Percentiles rank a stretch among this genome's conserved stretches.
Conservation (phyloP, 768 basidiomycete genomes). For the Mycena pura region DNA sequence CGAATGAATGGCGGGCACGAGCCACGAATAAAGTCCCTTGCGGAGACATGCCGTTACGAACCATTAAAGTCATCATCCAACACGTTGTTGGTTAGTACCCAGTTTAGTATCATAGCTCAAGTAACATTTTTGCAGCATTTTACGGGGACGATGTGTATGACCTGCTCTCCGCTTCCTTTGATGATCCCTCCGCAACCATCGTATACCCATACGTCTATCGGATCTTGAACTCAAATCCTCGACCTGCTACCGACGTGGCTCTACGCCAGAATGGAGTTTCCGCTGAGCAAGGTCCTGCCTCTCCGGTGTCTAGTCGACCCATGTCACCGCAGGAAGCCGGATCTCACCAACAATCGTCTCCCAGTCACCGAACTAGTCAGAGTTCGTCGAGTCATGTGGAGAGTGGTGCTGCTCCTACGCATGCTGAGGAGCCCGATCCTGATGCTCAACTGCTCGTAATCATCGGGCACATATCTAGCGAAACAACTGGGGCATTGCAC, state of each 20-base stretch:
- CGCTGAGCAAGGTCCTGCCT: conserved; percentile 51
- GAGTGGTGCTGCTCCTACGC: conserved; percentile 54
- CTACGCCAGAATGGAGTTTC: conserved; percentile 39
- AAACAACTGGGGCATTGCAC: conserved; percentile 87
- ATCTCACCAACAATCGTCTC: conserved; percentile 59
- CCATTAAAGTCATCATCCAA: conserved; percentile 98
- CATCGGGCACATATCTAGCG: conserved; percentile 86
- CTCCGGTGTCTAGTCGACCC: conserved; percentile 71
- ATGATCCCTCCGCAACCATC: conserved; percentile 96
- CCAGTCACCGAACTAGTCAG: conserved; percentile 71
- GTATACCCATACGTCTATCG: conserved; percentile 96
- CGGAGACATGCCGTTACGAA: conserved; percentile 97
- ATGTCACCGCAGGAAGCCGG: conserved; percentile 73
- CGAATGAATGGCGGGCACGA: conserved; percentile 94
- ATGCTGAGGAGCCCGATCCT: conserved; percentile 84
- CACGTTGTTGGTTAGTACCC: conserved; percentile 86
- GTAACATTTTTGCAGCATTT: conserved; percentile 57
- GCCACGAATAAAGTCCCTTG: conserved; percentile 91
- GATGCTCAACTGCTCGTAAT: conserved; percentile 84
- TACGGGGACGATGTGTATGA: conserved; percentile 93
- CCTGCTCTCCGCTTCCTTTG: conserved; percentile 86
- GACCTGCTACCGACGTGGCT: conserved; percentile 48
- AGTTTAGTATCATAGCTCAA: not conserved
- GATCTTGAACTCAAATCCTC: conserved; percentile 76
- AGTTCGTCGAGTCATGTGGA: conserved; percentile 70